Percentiles rank a stretch among this genome's conserved stretches.
Conservation (phyloP, 768 basidiomycete species). For the Tulasnella sp. region DNA sequence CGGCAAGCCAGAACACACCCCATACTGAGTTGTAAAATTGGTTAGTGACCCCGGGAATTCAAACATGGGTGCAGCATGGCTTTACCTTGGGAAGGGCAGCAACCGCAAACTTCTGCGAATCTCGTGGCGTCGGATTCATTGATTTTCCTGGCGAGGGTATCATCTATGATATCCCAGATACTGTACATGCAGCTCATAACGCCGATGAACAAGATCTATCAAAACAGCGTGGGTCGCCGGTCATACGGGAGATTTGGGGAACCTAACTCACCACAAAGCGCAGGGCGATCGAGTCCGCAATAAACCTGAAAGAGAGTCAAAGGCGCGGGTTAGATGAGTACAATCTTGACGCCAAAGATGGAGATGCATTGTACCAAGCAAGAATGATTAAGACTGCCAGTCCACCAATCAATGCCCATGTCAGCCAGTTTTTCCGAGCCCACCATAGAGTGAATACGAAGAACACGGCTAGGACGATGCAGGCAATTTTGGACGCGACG, state of each 20-base stretch:
- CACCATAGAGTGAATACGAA: slow-evolving; percentile 80
- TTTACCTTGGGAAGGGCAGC: slow-evolving; percentile 73
- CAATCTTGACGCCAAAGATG: background rate
- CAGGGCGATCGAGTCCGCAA: slow-evolving; percentile 62
- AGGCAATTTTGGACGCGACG: slow-evolving; percentile 79
- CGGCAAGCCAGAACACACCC: slow-evolving; percentile 82
- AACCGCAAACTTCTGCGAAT: slow-evolving; percentile 74
- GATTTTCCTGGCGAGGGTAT: slow-evolving; percentile 71
- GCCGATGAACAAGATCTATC: slow-evolving; percentile 70
- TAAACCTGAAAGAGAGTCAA: slow-evolving; percentile 45
- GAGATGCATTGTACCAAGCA: background rate
- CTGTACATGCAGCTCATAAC: slow-evolving; percentile 84
- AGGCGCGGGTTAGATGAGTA: background rate
- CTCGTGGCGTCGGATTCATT: slow-evolving; percentile 82
- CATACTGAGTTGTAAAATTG: slow-evolving; percentile 46
- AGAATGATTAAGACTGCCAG: slow-evolving; percentile 5
- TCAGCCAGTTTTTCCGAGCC: slow-evolving; percentile 49
- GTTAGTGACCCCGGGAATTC: background rate
- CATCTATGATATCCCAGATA: slow-evolving; percentile 82
- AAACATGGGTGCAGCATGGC: slow-evolving; percentile 1
- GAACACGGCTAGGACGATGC: slow-evolving; percentile 70
- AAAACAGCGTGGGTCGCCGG: background rate
- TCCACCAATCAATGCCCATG: background rate
- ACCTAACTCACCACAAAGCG: slow-evolving; percentile 58
- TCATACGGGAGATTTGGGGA: background rate